Evolutionary conservation across 2,329 filamentous ascomycete genomes (phyloP).

Genomic region (Geosmithia morbida): DNA sequence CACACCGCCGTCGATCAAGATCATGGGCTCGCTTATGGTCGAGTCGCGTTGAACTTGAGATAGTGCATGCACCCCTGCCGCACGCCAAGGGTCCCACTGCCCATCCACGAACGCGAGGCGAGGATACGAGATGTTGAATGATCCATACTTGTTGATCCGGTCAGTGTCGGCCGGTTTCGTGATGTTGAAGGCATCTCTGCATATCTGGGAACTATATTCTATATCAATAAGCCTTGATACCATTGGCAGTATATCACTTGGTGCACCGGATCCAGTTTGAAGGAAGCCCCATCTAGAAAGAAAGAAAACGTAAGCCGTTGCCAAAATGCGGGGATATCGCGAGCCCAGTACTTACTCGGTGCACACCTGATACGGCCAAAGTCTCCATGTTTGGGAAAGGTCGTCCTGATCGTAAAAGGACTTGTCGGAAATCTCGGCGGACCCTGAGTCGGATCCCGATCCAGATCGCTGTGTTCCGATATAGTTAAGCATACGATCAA

Average conservation of each 20-base stretch:
- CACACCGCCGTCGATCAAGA: constrained; percentile 4
- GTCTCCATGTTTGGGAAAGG: constrained; percentile 4
- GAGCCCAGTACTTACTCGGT: constrained; percentile 3
- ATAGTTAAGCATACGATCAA: constrained; percentile 34
- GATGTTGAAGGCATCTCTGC: constrained; percentile 57
- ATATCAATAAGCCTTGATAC: constrained; percentile 57
- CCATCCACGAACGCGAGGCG: constrained; percentile 67
- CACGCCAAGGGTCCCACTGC: constrained; percentile 67
- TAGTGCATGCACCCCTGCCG: constrained; percentile 55
- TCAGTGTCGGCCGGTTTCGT: constrained; percentile 45
- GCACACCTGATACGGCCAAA: constrained; percentile 5
- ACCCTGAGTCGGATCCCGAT: constrained; percentile 17
- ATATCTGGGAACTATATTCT: constrained; percentile 46
- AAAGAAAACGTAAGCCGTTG: neutral
- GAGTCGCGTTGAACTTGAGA: constrained; percentile 8
- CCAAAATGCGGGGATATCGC: neutral
- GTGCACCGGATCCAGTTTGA: constrained; percentile 57
- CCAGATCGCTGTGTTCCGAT: constrained; percentile 19
- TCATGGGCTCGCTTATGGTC: constrained; percentile 3
- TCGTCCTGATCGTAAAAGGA: constrained; percentile 1
- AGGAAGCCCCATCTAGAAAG: constrained; percentile 55
- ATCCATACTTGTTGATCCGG: constrained; percentile 64
- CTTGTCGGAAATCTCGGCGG: constrained; percentile 18
- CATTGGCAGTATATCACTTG: constrained; percentile 47
- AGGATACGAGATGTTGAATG: constrained; percentile 56